A percentile compares a stretch with the other conserved stretches of the same genome.
Evolutionary conservation across 177 flowering plant genomes (phyloP).

Genomic region (Tripterygium wilfordii): DNA sequence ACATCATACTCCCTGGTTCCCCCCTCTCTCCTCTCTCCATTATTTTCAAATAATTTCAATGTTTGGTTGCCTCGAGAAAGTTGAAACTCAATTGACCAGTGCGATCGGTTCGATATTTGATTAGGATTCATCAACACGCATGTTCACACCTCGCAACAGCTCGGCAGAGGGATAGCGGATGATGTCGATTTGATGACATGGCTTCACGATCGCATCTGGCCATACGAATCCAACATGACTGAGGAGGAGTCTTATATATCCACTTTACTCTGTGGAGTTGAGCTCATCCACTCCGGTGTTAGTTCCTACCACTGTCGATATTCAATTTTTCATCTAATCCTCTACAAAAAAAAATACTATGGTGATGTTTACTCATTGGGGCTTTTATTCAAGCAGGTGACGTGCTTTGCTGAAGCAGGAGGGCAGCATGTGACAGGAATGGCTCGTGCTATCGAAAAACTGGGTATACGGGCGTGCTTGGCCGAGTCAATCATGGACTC

Average conservation of each 20-base stretch:
- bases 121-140: constrained; percentile 84
- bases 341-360: no score
- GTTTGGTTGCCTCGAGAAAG: no score
- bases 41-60: not conserved
- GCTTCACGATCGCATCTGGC: constrained; percentile 88
- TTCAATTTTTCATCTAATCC: no score
- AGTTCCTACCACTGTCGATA: no score
- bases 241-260: constrained; percentile 77
- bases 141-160: constrained; percentile 89
- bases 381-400: constrained; percentile 38
- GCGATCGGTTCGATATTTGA: no score
- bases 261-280: constrained; percentile 82
- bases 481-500: constrained; percentile 74
- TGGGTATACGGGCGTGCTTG: constrained; percentile 84
- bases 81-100: no score
- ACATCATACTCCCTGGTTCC: constrained; percentile 66
- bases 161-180: constrained; percentile 88
- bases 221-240: constrained; percentile 82
- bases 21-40: not conserved
- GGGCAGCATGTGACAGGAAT: constrained; percentile 92
- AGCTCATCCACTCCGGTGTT: constrained; percentile 94
- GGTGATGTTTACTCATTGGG: not conserved
- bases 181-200: constrained; percentile 88
- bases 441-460: constrained; percentile 76
- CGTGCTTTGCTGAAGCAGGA: constrained; percentile 97